Percentiles rank a stretch among this genome's conserved stretches.
Evolutionary conservation across 1,139 yeast genomes (phyloP).

Genomic region (Nematodospora anomalae): DNA sequence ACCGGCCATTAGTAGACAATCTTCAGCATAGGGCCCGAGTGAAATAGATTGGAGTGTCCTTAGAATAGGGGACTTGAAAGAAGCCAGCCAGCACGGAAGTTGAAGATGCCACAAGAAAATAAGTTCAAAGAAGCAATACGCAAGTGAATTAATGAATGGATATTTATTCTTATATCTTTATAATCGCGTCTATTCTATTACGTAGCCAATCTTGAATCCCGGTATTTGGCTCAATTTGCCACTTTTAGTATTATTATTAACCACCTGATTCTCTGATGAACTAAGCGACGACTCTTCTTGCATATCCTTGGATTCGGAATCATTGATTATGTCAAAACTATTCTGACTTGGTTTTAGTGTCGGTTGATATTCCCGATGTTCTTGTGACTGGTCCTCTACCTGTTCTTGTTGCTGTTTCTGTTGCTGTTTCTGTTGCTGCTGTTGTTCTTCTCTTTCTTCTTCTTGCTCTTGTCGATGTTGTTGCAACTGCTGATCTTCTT

Average conservation of each 20-base stretch:
- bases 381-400: background rate
- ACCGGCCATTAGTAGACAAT: too few relatives aligned
- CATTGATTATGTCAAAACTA: conserved; percentile 26
- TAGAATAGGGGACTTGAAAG: too few relatives aligned
- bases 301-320: conserved; percentile 1
- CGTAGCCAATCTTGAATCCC: conserved; percentile 22
- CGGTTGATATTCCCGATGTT: conserved; percentile 2
- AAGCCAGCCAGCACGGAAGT: too few relatives aligned
- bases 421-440: conserved; percentile 1
- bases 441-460: conserved; percentile 4
- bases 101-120: too few relatives aligned
- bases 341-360: conserved; percentile 20
- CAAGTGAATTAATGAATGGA: too few relatives aligned
- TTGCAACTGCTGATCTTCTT: conserved; percentile 1
- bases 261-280: conserved; percentile 12
- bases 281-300: conserved; percentile 5
- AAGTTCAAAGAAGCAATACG: too few relatives aligned
- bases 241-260: conserved; percentile 13
- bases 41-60: too few relatives aligned
- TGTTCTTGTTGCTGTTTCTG: too few relatives aligned
- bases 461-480: conserved; percentile 6
- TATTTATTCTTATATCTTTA: too few relatives aligned
- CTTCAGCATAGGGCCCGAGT: too few relatives aligned
- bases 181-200: conserved; percentile 17
- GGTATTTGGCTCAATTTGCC: conserved; percentile 15